Conservation (phyloP, 1,139 yeast genomes). For the Kurtzmaniella quercitrusa region DNA sequence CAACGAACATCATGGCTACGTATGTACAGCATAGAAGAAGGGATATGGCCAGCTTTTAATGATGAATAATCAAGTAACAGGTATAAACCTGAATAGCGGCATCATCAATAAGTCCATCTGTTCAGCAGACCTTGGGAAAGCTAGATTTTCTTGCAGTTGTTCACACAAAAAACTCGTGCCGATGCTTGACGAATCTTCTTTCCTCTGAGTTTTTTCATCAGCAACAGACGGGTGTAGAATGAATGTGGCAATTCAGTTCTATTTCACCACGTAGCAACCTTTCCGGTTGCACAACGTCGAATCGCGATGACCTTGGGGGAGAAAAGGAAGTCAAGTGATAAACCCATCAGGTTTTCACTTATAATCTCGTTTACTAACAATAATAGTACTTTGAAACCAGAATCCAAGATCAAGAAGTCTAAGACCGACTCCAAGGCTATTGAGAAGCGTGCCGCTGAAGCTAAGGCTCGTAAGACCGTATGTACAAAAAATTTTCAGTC, state of each 20-base stretch:
- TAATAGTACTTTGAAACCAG: slow-evolving; percentile 64
- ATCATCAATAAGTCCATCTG: slow-evolving; percentile 1
- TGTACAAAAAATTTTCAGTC: slow-evolving; percentile 35
- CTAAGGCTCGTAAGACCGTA: slow-evolving; percentile 86
- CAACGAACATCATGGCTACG: slow-evolving; percentile 11
- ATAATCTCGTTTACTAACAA: slow-evolving; percentile 29
- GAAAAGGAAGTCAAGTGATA: slow-evolving; percentile 6
- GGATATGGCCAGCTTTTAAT: slow-evolving; percentile 2
- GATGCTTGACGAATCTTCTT: slow-evolving; percentile 49
- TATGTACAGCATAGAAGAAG: slow-evolving; percentile 4
- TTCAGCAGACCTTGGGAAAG: slow-evolving; percentile 26
- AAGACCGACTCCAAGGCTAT: slow-evolving; percentile 86
- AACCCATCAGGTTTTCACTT: not conserved
- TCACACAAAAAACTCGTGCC: slow-evolving; percentile 31
- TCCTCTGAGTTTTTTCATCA: slow-evolving; percentile 35
- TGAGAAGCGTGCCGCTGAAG: slow-evolving; percentile 85
- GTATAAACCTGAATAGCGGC: not conserved
- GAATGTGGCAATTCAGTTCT: slow-evolving; percentile 48
- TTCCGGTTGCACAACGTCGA: slow-evolving; percentile 17
- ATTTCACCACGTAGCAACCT: slow-evolving; percentile 17
- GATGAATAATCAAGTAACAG: not conserved
- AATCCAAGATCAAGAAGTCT: slow-evolving; percentile 92
- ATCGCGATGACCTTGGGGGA: slow-evolving; percentile 16
- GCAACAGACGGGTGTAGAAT: slow-evolving; percentile 21
- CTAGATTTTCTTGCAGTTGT: slow-evolving; percentile 45